Percentiles rank a stretch among this genome's conserved stretches.
Evolutionary conservation across 306 rosid genomes (phyloP).

Genomic region (Cercis canadensis): DNA sequence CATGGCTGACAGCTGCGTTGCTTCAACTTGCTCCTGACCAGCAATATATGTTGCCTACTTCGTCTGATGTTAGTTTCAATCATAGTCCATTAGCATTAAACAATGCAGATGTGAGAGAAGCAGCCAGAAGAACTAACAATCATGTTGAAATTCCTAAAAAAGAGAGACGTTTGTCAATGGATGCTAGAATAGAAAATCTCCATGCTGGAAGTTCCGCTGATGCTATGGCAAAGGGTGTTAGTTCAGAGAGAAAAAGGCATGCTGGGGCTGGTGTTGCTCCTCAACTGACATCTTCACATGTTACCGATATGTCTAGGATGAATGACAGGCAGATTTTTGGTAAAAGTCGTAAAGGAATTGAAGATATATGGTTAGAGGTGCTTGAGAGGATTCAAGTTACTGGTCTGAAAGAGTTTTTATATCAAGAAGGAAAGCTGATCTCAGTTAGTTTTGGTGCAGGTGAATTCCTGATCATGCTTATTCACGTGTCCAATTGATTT

Average conservation of each 20-base stretch:
- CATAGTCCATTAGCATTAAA: conserved; percentile 76
- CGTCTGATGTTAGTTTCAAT: conserved; percentile 80
- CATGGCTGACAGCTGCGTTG: conserved; percentile 97
- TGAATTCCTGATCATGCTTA: conserved; percentile 37
- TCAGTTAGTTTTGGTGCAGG: conserved; percentile 93
- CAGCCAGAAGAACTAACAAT: conserved; percentile 48
- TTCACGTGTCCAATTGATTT: background rate
- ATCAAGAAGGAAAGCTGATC: conserved; percentile 82
- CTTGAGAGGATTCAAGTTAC: conserved; percentile 71
- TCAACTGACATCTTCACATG: conserved; percentile 50
- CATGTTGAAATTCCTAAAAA: conserved; percentile 54
- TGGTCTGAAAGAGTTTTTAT: conserved; percentile 76
- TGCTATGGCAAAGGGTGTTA: conserved; percentile 48
- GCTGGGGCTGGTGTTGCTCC: conserved; percentile 52
- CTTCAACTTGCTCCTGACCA: conserved; percentile 73
- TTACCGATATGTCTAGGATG: conserved; percentile 47
- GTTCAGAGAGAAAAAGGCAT: conserved; percentile 62
- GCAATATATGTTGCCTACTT: conserved; percentile 89
- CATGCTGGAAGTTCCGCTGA: conserved; percentile 64
- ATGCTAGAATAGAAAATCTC: conserved; percentile 51
- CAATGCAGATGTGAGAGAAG: conserved; percentile 52
- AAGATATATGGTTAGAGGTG: conserved; percentile 92
- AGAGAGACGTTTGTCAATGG: conserved; percentile 58
- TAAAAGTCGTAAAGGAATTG: conserved; percentile 57
- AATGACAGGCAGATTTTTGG: conserved; percentile 56